Conservation (phyloP, 352 stramenopile species). For the Blastocystis sp. region DNA sequence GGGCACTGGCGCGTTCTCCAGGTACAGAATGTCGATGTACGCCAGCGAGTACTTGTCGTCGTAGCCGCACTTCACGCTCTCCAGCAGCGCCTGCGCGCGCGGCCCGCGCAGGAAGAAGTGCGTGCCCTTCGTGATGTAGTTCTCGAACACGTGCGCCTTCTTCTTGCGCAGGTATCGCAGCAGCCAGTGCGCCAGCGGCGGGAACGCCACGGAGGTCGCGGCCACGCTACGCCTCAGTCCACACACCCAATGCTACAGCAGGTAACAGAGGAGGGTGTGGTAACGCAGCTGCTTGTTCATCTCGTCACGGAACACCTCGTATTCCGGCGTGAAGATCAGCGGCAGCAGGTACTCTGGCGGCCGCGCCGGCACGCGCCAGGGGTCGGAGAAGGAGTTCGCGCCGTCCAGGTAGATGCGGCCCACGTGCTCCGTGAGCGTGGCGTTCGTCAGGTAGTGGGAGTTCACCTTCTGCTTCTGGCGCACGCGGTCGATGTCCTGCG, state of each 20-base stretch:
- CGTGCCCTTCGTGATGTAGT: constrained; percentile 19
- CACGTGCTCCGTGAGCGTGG: constrained; percentile 28
- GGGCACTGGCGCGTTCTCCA: constrained; percentile 13
- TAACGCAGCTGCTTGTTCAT: constrained; percentile 19
- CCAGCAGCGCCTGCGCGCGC: constrained; percentile 31
- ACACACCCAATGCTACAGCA: background rate
- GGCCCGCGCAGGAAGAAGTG: constrained; percentile 54
- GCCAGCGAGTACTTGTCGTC: constrained; percentile 59
- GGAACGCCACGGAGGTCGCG: background rate
- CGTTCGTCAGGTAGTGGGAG: constrained; percentile 43
- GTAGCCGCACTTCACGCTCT: constrained; percentile 54
- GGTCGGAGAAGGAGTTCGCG: constrained; percentile 6
- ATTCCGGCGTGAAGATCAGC: constrained; percentile 44
- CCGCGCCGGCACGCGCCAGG: background rate
- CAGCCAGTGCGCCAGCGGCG: background rate
- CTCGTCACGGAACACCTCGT: constrained; percentile 51
- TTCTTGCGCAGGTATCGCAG: background rate
- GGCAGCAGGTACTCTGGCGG: constrained; percentile 38
- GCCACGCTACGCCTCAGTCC: background rate
- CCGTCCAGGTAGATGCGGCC: constrained; percentile 34
- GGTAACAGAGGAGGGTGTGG: background rate
- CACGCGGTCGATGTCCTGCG: constrained; percentile 47
- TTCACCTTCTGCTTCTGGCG: constrained; percentile 55
- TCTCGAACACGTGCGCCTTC: background rate
- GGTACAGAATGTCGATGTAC: constrained; percentile 49